Evolutionary conservation across 176 grass and related monocot species (phyloP).

Genomic region (Oropetium thomaeum): DNA sequence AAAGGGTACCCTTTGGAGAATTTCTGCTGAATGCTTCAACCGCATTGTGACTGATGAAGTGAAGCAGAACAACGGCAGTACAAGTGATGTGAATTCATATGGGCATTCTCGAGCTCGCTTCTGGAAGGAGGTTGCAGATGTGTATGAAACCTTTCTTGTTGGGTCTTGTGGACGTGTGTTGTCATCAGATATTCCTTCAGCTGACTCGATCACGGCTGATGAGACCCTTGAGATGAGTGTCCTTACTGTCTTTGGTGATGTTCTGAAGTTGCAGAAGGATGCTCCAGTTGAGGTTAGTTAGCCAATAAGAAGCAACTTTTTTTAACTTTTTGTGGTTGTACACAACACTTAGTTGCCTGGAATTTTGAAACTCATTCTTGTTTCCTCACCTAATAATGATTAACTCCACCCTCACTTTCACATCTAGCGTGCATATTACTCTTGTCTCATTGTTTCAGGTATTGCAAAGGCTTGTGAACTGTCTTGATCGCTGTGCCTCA

Average conservation of each 20-base stretch:
- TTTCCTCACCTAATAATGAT: constrained; percentile 7
- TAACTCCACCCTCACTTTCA: constrained; percentile 7
- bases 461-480: constrained; percentile 86
- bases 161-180: constrained; percentile 92
- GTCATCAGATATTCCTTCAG: constrained; percentile 73
- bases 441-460: constrained; percentile 53
- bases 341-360: neutral
- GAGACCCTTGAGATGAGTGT: constrained; percentile 90
- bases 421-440: constrained; percentile 20
- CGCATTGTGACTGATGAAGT: constrained; percentile 64
- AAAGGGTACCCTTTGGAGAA: constrained; percentile 86
- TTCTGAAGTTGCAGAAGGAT: constrained; percentile 79
- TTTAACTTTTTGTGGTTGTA: constrained; percentile 17
- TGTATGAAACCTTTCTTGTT: constrained; percentile 97
- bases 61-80: constrained; percentile 44
- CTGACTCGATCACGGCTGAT: constrained; percentile 69
- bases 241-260: constrained; percentile 67
- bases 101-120: constrained; percentile 69
- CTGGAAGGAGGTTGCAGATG: constrained; percentile 96
- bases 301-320: neutral
- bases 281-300: constrained; percentile 77
- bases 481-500: constrained; percentile 92
- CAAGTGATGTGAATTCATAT: constrained; percentile 57
- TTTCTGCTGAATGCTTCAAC: constrained; percentile 91
- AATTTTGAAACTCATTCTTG: neutral